phyloP scores from a whole-genome alignment of 208 protist genomes.

The Novymonas esmeraldas region DNA sequence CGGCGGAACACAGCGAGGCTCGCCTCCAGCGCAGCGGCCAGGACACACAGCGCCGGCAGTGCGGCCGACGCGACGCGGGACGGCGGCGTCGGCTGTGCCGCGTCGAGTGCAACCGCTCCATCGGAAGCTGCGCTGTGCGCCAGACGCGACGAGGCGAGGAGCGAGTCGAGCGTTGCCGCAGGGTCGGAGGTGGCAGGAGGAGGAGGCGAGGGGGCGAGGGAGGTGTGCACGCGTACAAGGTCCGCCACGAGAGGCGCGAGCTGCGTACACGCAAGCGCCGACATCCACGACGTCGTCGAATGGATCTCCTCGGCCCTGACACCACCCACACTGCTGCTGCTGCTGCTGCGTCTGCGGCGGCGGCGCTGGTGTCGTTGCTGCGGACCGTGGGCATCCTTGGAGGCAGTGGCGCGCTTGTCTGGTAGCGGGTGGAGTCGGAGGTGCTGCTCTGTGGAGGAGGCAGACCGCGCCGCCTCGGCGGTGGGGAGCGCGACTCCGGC shows the following conservation, averaged over 20 bases:
- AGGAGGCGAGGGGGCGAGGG: neutral
- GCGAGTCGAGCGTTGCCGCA: neutral
- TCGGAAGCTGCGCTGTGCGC: neutral
- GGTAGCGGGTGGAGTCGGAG: neutral
- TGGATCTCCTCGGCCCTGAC: too few relatives aligned
- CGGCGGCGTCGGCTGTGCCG: neutral
- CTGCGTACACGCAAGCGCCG: neutral
- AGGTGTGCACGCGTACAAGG: slow-evolving; percentile 1
- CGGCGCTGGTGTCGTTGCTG: neutral
- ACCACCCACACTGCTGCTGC: too few relatives aligned
- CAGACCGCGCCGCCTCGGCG: neutral
- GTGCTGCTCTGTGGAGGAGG: slow-evolving; percentile 6
- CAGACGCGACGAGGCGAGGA: neutral
- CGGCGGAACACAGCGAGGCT: neutral
- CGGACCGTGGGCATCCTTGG: too few relatives aligned
- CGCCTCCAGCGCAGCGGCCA: slow-evolving; percentile 15
- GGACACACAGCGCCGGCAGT: slow-evolving; percentile 4
- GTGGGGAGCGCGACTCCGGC: neutral
- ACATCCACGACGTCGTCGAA: too few relatives aligned
- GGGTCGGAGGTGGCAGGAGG: neutral
- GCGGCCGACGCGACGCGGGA: neutral
- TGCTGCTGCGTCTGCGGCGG: neutral
- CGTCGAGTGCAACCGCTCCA: neutral
- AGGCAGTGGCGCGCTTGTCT: neutral
- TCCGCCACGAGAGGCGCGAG: neutral